Evolutionary conservation across 208 protist genomes (phyloP), one percentile per base, ranked within the genome.

Genomic region (Leishmania gerbilli): DNA sequence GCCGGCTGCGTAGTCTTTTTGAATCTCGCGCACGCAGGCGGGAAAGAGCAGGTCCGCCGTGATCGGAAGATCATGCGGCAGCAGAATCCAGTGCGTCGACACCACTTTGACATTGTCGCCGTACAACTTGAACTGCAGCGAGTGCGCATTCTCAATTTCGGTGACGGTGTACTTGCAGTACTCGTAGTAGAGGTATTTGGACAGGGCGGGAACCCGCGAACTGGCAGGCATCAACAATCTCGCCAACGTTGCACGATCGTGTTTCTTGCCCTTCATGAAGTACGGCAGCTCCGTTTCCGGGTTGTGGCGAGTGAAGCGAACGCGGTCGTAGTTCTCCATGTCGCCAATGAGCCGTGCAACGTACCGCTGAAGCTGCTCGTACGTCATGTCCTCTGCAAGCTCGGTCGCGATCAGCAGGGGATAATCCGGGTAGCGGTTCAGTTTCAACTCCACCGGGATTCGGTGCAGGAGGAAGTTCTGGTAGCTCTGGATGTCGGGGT

Each of bases 301-400:
- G 83, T 94, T 97, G 81, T 97, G 89, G 55, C 93, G 89, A 21
- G 93, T 95, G 84, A 97, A 97, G 68, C 95, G 91, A 78, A 97
- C 87, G 74, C 88, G 87, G 84, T 97, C 94, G 84, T 92, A 95
- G 79, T 94, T 87, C n/a, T 82, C 74, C 21, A 84, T 68, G 49
- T 91, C 87, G 37, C 91, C 91, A 76, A 97, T 92, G 51, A 96
- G 86, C 9, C 82, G 82, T 55, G 92, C 95, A 24, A 94, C 90
- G 77, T 95, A 96, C 27, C 92, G 90, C 81, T 97, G 95, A 34
- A 97, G 93, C 84, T 97, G 95, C 83, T 96, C 92, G 79, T 97
- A 97, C 58, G 91, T 93, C 92, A 96, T 95, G 71, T 94, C 91
- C 47, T 93, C 91, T 37, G 90, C 90, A 31, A 97, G 74, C 79